Evolutionary conservation across 441 rosid genomes (phyloP).

Genomic region (Adansonia rubrostipa): DNA sequence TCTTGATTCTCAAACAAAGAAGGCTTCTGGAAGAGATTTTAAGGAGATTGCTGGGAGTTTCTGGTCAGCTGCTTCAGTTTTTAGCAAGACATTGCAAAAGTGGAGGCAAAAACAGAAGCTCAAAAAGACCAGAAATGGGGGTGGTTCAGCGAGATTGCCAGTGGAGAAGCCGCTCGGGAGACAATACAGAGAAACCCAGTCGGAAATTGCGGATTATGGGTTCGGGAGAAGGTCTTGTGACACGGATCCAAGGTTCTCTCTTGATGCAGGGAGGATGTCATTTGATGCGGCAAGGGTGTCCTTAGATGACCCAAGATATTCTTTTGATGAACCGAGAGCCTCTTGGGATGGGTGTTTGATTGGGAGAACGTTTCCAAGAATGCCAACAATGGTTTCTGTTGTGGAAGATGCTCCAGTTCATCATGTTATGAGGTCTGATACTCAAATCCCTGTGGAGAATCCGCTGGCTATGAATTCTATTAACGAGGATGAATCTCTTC

Average conservation of each 20-base stretch:
- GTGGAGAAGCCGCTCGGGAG: conserved; percentile 95
- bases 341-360: conserved; percentile 95
- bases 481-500: too few species aligned
- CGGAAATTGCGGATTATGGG: conserved; percentile 97
- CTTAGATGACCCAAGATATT: conserved; percentile 78
- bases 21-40: conserved; percentile 68
- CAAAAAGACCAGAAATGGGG: conserved; percentile 68
- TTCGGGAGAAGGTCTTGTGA: conserved; percentile 98
- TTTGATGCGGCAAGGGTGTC: conserved; percentile 80
- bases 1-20: conserved; percentile 85
- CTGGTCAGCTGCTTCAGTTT: conserved; percentile 97
- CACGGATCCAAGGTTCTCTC: conserved; percentile 96
- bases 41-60: conserved; percentile 85
- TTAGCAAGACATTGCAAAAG: conserved; percentile 93
- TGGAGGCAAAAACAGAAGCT: conserved; percentile 97
- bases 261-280: conserved; percentile 85
- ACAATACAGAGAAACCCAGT: conserved; percentile 93
- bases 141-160: conserved; percentile 81
- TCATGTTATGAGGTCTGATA: conserved; percentile 69
- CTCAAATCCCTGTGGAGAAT: conserved; percentile 92
- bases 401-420: conserved; percentile 84
- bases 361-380: conserved; percentile 64
- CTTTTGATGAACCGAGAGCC: conserved; percentile 94
- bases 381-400: conserved; percentile 90
- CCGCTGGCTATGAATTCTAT: conserved; percentile 33